Percentiles rank a stretch among this genome's conserved stretches.
These are phyloP conservation scores for Phytophthora palmivora DNA, from an alignment of 352 stramenopile species.

Conservation along the genomic window DNA sequence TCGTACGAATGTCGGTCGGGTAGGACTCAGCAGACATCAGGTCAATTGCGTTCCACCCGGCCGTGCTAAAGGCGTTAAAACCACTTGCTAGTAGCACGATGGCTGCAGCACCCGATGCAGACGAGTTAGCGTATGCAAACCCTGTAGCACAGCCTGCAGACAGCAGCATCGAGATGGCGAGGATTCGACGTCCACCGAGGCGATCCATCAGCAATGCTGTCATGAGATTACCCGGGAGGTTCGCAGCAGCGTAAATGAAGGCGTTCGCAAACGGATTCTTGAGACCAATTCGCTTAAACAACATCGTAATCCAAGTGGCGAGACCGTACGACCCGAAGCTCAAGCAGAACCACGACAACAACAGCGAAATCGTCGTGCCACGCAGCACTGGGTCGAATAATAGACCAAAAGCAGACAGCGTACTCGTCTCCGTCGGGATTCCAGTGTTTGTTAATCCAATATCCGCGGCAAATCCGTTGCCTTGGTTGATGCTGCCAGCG, in stretches of 20 bases:
- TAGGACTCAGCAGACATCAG: slow-evolving; percentile 92
- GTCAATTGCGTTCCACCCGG: slow-evolving; percentile 93
- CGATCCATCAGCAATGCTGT: slow-evolving; percentile 76
- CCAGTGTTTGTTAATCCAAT: slow-evolving; percentile 1
- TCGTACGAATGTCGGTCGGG: slow-evolving; percentile 89
- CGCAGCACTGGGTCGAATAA: slow-evolving; percentile 69
- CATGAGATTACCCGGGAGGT: slow-evolving; percentile 92
- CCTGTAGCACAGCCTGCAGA: slow-evolving; percentile 66
- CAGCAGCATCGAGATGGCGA: slow-evolving; percentile 80
- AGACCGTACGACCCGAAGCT: slow-evolving; percentile 92
- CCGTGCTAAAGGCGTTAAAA: slow-evolving; percentile 93
- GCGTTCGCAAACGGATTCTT: slow-evolving; percentile 92
- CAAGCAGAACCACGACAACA: slow-evolving; percentile 78
- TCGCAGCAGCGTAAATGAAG: slow-evolving; percentile 92
- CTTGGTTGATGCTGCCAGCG: neutral
- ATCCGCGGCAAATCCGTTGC: slow-evolving; percentile 15
- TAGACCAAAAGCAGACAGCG: slow-evolving; percentile 38
- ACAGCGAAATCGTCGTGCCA: slow-evolving; percentile 65
- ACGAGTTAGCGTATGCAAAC: slow-evolving; percentile 76
- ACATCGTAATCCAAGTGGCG: slow-evolving; percentile 93
- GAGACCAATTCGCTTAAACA: slow-evolving; percentile 92
- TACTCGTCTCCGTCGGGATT: slow-evolving; percentile 28
- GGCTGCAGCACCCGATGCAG: slow-evolving; percentile 38
- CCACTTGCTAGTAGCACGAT: slow-evolving; percentile 87
- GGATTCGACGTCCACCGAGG: slow-evolving; percentile 67